These are phyloP conservation scores for Cordyceps cicadae DNA, from an alignment of 2,329 filamentous ascomycete genomes.

Conservation along the genomic window DNA sequence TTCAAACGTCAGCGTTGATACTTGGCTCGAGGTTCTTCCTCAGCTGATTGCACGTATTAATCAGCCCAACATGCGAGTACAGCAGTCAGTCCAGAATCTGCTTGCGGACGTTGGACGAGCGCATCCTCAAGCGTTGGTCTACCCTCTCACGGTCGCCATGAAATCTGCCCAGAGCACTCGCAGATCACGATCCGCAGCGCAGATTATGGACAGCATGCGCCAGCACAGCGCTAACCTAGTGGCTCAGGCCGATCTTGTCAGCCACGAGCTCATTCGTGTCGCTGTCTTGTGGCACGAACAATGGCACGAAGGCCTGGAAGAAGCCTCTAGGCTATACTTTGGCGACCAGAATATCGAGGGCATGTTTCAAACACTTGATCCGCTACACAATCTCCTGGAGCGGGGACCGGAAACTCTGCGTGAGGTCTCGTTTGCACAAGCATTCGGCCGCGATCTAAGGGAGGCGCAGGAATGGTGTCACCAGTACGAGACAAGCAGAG, in stretches of 20 bases:
- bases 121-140: conserved; percentile 93
- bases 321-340: conserved; percentile 93
- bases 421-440: conserved; percentile 95
- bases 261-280: conserved; percentile 91
- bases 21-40: conserved; percentile 96
- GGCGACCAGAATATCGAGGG: conserved; percentile 95
- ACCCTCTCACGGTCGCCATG: conserved; percentile 94
- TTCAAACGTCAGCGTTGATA: conserved; percentile 86
- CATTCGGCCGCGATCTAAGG: conserved; percentile 88
- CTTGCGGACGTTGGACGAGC: conserved; percentile 87
- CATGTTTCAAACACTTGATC: conserved; percentile 87
- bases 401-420: conserved; percentile 85
- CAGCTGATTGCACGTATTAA: conserved; percentile 97
- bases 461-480: conserved; percentile 96
- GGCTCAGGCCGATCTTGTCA: conserved; percentile 90
- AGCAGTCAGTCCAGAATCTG: conserved; percentile 84
- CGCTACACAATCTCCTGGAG: conserved; percentile 85
- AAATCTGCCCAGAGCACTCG: conserved; percentile 79
- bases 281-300: conserved; percentile 98
- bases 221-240: conserved; percentile 88
- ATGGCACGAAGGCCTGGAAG: conserved; percentile 96
- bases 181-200: conserved; percentile 76
- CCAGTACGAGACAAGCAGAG: conserved; percentile 79
- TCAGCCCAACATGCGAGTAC: conserved; percentile 81
- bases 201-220: conserved; percentile 98